Evolutionary conservation across 2,329 filamentous ascomycete species (phyloP).

Genomic region (Dactylellina cionopaga): DNA sequence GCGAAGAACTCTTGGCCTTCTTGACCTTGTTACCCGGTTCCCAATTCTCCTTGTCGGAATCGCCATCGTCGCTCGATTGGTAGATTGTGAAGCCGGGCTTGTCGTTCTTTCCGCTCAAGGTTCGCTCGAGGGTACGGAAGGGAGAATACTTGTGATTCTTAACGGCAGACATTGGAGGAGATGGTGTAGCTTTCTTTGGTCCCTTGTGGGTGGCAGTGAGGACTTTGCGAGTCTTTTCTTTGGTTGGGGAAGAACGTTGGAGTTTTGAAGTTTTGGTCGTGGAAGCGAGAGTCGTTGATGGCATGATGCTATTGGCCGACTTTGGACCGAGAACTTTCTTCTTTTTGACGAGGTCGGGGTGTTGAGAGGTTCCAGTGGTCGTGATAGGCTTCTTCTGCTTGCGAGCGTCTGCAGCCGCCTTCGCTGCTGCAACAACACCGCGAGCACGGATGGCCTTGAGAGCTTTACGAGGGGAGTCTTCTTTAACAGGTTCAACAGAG

Average conservation of each 20-base stretch:
- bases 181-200: constrained; percentile 43
- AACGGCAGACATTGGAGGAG: constrained; percentile 30
- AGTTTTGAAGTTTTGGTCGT: constrained; percentile 16
- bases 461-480: constrained; percentile 46
- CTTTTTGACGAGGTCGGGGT: constrained; percentile 7
- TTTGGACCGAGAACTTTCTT: constrained; percentile 30
- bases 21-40: constrained; percentile 30
- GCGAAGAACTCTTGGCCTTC: constrained; percentile 20
- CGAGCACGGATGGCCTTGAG: constrained; percentile 48
- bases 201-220: constrained; percentile 38
- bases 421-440: constrained; percentile 36
- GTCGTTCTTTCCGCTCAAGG: constrained; percentile 30
- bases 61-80: constrained; percentile 45
- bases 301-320: constrained; percentile 15
- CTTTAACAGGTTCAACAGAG: constrained; percentile 32
- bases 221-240: constrained; percentile 39
- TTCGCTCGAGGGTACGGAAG: constrained; percentile 15
- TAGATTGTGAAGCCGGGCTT: constrained; percentile 48
- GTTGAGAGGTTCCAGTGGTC: not conserved
- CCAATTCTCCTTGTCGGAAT: constrained; percentile 51
- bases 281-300: constrained; percentile 2
- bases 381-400: constrained; percentile 30
- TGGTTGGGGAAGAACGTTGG: constrained; percentile 30
- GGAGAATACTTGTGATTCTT: constrained; percentile 44
- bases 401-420: constrained; percentile 39